Percentiles rank a stretch among this genome's conserved stretches.
phyloP scores from a whole-genome alignment of 257 asterid species.

The Solanum ossicruentum region DNA sequence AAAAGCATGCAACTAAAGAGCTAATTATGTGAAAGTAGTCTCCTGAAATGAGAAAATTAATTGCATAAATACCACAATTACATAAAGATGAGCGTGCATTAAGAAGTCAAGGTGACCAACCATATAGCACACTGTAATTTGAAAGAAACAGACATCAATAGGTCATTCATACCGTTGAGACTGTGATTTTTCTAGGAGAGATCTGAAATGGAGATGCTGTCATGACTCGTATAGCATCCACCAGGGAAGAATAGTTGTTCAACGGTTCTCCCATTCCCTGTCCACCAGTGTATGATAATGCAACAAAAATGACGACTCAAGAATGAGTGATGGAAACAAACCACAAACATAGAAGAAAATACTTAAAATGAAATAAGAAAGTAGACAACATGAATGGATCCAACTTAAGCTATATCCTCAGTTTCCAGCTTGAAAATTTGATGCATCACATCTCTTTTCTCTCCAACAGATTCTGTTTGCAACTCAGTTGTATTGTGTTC shows the following conservation, averaged over 20 bases:
- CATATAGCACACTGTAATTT: neutral
- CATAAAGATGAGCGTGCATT: neutral
- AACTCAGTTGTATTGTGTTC: neutral
- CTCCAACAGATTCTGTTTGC: neutral
- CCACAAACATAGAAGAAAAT: neutral
- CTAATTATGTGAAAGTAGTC: neutral
- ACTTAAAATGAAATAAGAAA: neutral
- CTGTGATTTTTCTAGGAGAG: constrained; percentile 75
- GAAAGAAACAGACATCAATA: neutral
- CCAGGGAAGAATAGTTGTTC: constrained; percentile 68
- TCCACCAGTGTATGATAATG: constrained; percentile 5
- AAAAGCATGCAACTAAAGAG: neutral
- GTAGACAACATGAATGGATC: neutral
- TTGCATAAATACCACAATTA: neutral
- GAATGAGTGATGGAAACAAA: neutral
- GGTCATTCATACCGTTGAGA: constrained; percentile 61
- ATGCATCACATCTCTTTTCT: neutral
- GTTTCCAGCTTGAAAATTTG: neutral
- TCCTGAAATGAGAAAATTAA: neutral
- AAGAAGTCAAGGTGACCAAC: neutral
- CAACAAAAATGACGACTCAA: neutral
- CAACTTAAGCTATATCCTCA: neutral
- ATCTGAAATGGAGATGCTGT: constrained; percentile 71
- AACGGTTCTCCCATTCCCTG: constrained; percentile 99
- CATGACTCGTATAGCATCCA: constrained; percentile 80